A percentile compares a stretch with the other conserved stretches of the same genome.
Conservation (phyloP, 345 rosid species). For the Psidium guajava region DNA sequence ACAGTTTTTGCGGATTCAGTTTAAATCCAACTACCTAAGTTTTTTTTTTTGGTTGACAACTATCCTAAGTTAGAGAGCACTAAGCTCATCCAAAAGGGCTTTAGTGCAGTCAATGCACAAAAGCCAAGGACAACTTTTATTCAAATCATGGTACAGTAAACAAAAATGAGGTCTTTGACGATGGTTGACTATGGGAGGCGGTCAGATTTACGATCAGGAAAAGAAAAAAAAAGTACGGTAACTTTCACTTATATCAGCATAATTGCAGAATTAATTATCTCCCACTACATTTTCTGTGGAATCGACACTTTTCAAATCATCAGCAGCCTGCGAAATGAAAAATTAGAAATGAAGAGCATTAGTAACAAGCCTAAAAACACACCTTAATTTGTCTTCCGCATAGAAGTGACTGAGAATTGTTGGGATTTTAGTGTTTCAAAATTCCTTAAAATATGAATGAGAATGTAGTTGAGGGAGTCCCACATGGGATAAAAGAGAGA, state of each 20-base stretch:
- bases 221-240: background rate
- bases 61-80: no score
- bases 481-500: no score
- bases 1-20: background rate
- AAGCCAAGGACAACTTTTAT: no score
- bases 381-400: conserved; percentile 88
- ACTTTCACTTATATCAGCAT: background rate
- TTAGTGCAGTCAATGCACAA: background rate
- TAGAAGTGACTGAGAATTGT: conserved; percentile 42
- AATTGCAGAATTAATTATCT: background rate
- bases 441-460: no score
- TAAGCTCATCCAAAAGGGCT: background rate
- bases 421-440: no score
- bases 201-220: background rate
- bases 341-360: background rate
- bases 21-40: no score
- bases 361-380: background rate
- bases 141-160: background rate
- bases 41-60: no score
- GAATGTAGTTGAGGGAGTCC: no score
- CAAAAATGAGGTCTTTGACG: background rate
- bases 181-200: background rate
- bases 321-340: background rate
- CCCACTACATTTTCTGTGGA: background rate
- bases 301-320: background rate